Base-by-base conservation (phyloP, 1,284 basidiomycete species). In the Ustilago trichophora region DNA sequence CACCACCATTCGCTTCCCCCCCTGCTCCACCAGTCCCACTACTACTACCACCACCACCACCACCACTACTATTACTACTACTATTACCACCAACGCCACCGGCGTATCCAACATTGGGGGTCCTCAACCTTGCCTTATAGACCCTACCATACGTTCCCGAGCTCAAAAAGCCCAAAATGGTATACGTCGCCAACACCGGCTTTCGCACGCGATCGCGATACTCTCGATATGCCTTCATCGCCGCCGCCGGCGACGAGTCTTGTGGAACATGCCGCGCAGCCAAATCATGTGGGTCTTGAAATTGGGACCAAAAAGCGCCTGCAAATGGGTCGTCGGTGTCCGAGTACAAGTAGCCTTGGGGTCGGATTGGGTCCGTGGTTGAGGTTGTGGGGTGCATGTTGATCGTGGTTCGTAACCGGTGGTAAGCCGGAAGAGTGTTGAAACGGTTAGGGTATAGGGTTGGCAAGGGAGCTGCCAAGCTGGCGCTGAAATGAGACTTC, bases 61-160 rank as follows among this genome's bases (percentile, higher is more conserved):
- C n/a, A n/a, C n/a, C n/a, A n/a, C n/a, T n/a, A n/a, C n/a, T n/a
- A n/a, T n/a, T n/a, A n/a, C n/a, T n/a, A n/a, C n/a, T n/a, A n/a
- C n/a, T n/a, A n/a, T n/a, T n/a, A n/a, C n/a, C n/a, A 27, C 13
- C 11, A 9, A 6, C 34, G 7, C 34, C 45, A 24, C 45, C 35
- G 11, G 34, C 27, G 11, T 29, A 38, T 3, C 37, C 31, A 29
- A 18, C 27, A 13, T 29, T 29, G 7, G 27, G 27, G 8, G 27
- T 52, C 15, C 69, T 51, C 15, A 85, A 73, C 62, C 91, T 87
- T 0, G 94, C 96, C 82, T 98, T 98, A 87, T 98, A 99, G 5
- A 99, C 95, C 25, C 93, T 86, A 0, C 96, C 96, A 78, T 98
- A 99, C 0, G 96, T 99, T 16, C 95, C 95, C 4, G 93, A 95